These are phyloP conservation scores for Fusarium concolor DNA, from an alignment of 2,329 filamentous ascomycete species.

Conservation along the genomic window DNA sequence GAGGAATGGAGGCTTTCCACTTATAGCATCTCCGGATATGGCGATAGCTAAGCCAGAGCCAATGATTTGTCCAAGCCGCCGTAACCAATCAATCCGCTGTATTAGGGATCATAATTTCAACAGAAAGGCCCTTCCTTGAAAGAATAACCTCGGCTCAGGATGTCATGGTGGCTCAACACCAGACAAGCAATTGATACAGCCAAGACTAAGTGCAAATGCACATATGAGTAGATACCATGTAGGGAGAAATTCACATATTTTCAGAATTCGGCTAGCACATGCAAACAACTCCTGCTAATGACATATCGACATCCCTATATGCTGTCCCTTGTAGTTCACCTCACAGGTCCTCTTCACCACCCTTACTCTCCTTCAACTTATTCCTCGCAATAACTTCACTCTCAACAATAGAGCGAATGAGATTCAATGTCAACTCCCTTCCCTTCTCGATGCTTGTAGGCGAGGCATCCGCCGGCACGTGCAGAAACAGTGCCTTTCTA, in stretches of 20 bases:
- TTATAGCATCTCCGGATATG: slow-evolving; percentile 25
- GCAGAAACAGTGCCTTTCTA: slow-evolving; percentile 73
- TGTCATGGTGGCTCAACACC: too few species aligned
- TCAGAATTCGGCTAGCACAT: not conserved
- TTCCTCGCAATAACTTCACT: slow-evolving; percentile 53
- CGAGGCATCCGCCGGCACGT: slow-evolving; percentile 73
- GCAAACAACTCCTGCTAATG: not conserved
- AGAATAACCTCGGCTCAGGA: too few species aligned
- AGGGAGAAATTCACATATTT: too few species aligned
- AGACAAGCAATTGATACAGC: too few species aligned
- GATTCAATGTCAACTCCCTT: slow-evolving; percentile 62
- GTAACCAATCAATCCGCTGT: not conserved
- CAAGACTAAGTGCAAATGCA: too few species aligned
- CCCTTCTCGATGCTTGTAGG: slow-evolving; percentile 61
- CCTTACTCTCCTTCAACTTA: slow-evolving; percentile 4
- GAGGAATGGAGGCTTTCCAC: slow-evolving; percentile 11
- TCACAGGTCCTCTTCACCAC: slow-evolving; percentile 10
- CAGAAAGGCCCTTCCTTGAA: too few species aligned
- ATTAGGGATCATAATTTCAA: not conserved
- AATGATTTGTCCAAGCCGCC: slow-evolving; percentile 18
- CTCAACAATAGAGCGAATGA: slow-evolving; percentile 69
- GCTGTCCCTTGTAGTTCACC: not conserved
- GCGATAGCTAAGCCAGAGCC: slow-evolving; percentile 26
- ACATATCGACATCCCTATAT: too few species aligned
- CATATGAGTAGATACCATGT: too few species aligned